A percentile compares a stretch with the other conserved stretches of the same genome.
Conservation (phyloP, 345 rosid species). For the Gossypium australe region DNA sequence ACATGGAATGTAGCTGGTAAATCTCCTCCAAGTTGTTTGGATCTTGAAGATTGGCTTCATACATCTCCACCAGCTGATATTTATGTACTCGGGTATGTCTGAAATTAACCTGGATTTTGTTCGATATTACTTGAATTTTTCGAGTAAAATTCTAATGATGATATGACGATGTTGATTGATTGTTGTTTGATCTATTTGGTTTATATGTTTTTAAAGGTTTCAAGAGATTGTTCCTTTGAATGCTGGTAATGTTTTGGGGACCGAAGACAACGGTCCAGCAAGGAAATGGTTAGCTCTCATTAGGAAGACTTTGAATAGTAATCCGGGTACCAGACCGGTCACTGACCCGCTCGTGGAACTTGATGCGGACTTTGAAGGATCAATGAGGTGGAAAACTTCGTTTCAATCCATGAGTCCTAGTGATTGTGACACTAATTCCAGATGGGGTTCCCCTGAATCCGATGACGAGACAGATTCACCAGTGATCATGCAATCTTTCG, state of each 20-base stretch:
- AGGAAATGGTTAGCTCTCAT: slow-evolving; percentile 88
- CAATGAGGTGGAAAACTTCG: slow-evolving; percentile 47
- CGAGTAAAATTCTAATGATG: neutral
- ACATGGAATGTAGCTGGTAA: slow-evolving; percentile 99
- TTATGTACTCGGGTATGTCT: slow-evolving; percentile 82
- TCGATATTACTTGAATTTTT: neutral
- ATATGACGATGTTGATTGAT: neutral
- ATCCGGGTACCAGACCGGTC: slow-evolving; percentile 56
- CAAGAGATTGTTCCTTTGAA: slow-evolving; percentile 98
- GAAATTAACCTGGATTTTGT: neutral
- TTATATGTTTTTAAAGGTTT: slow-evolving; percentile 40
- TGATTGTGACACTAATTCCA: slow-evolving; percentile 60
- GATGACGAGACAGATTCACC: slow-evolving; percentile 87
- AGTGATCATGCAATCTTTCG: slow-evolving; percentile 28
- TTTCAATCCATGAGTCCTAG: slow-evolving; percentile 66
- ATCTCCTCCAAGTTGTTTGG: slow-evolving; percentile 78
- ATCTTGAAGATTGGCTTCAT: slow-evolving; percentile 95
- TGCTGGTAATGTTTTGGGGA: slow-evolving; percentile 96
- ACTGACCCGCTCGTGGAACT: slow-evolving; percentile 82
- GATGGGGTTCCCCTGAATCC: slow-evolving; percentile 78
- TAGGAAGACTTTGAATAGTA: slow-evolving; percentile 78
- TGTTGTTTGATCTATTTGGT: slow-evolving; percentile 10
- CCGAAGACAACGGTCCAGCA: slow-evolving; percentile 91
- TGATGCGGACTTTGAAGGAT: slow-evolving; percentile 82
- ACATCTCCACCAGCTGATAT: slow-evolving; percentile 87